These are phyloP conservation scores for Cornus suecica DNA, from an alignment of 148 eudicot genomes.

Conservation along the genomic window DNA sequence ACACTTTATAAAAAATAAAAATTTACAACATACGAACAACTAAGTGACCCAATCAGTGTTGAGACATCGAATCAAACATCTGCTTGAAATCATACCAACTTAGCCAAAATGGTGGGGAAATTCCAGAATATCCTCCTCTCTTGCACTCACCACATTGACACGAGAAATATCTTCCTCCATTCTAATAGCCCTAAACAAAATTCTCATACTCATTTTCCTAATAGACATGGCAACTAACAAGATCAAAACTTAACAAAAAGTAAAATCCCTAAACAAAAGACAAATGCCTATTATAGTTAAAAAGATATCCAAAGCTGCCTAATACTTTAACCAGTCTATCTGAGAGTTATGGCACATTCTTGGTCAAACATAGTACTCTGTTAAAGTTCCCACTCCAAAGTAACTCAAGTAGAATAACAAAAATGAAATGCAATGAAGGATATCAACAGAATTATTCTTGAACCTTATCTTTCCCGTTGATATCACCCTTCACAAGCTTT, in stretches of 20 bases:
- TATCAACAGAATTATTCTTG: background rate
- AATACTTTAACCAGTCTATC: too few species aligned
- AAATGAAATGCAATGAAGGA: background rate
- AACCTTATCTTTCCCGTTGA: slow-evolving; percentile 94
- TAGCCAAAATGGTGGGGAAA: background rate
- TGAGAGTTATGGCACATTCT: background rate
- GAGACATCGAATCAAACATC: background rate
- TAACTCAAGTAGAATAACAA: background rate
- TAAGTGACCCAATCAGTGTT: background rate
- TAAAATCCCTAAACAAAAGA: background rate
- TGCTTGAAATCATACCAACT: background rate
- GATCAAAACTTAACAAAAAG: background rate
- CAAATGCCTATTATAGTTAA: background rate
- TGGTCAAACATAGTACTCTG: background rate
- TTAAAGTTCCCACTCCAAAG: background rate
- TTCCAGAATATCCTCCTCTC: background rate
- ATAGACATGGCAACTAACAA: background rate
- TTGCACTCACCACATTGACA: background rate
- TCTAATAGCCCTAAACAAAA: background rate
- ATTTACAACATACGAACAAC: background rate
- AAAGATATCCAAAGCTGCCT: background rate
- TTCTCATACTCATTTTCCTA: background rate
- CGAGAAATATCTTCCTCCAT: background rate
- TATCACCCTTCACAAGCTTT: slow-evolving; percentile 94
- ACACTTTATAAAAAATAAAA: background rate